Percentiles rank a stretch among this genome's conserved stretches.
Conservation (phyloP, 31 red algal genomes). For the Asparagopsis taxiformis region DNA sequence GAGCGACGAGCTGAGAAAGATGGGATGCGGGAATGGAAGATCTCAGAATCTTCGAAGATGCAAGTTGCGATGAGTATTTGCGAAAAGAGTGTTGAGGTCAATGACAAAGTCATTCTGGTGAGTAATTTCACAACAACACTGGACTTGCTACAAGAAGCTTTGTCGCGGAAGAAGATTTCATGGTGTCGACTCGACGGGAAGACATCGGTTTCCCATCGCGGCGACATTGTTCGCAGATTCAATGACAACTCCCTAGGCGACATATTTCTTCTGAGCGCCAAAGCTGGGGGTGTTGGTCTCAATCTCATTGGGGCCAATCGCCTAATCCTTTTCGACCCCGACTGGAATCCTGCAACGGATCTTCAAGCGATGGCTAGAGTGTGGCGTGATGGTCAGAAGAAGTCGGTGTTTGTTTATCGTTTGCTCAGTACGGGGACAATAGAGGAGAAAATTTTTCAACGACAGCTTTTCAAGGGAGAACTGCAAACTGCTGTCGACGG, state of each 20-base stretch:
- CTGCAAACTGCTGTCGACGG: conserved; percentile 60
- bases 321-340: conserved; percentile 94
- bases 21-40: conserved; percentile 22
- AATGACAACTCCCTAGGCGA: conserved; percentile 58
- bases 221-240: conserved; percentile 73
- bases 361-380: conserved; percentile 90
- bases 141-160: conserved; percentile 71
- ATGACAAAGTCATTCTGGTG: conserved; percentile 68
- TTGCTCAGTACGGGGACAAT: conserved; percentile 88
- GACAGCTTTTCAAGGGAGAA: conserved; percentile 86
- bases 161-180: conserved; percentile 44
- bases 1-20: background rate
- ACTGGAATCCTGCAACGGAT: conserved; percentile 98
- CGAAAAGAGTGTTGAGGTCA: conserved; percentile 26
- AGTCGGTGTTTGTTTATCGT: conserved; percentile 85
- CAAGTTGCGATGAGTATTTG: conserved; percentile 58
- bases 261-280: conserved; percentile 87
- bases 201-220: conserved; percentile 59
- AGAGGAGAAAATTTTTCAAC: conserved; percentile 96
- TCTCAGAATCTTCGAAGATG: conserved; percentile 68
- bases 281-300: conserved; percentile 93
- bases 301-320: conserved; percentile 95
- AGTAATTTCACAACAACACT: conserved; percentile 85
- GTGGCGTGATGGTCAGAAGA: conserved; percentile 94
- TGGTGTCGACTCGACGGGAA: conserved; percentile 86